Evolutionary conservation across 148 eudicot species (phyloP).

Genomic region (Persicaria tinctoria): DNA sequence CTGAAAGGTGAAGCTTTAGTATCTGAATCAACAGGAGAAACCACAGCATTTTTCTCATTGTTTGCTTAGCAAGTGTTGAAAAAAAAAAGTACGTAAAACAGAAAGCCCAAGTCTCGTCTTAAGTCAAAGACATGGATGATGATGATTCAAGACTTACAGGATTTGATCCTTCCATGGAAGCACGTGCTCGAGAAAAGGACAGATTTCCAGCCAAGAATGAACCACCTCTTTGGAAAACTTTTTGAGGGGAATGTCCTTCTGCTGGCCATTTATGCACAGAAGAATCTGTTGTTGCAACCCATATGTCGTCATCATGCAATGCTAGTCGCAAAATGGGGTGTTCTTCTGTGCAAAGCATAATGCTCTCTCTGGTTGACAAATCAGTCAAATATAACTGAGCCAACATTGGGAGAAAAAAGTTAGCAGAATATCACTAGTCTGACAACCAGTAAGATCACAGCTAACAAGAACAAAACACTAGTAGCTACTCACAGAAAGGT

Average conservation of each 20-base stretch:
- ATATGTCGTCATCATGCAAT: constrained; percentile 74
- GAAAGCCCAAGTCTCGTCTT: background rate
- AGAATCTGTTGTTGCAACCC: constrained; percentile 94
- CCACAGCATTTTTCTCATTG: background rate
- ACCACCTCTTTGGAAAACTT: constrained; percentile 77
- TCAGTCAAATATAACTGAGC: constrained; percentile 83
- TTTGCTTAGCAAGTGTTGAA: background rate
- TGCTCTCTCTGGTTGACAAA: constrained; percentile 86
- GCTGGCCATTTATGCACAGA: constrained; percentile 91
- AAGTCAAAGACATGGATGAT: background rate
- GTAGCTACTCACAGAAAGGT: constrained; percentile 70
- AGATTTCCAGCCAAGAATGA: constrained; percentile 97
- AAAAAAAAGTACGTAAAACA: background rate
- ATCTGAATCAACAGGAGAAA: background rate
- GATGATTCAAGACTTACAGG: constrained; percentile 48
- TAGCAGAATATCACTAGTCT: constrained; percentile 9
- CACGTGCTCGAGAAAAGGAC: constrained; percentile 96
- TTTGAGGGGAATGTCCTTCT: constrained; percentile 68
- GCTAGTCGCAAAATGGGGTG: constrained; percentile 78
- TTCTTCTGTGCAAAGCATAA: constrained; percentile 74
- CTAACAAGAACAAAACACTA: background rate
- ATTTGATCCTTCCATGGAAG: constrained; percentile 87
- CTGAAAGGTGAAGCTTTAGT: background rate
- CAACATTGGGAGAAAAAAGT: constrained; percentile 16
- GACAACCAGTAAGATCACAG: background rate